Base-by-base conservation (phyloP, 139 green algal species). In the Auxenochlorella pyrenoidosa region DNA sequence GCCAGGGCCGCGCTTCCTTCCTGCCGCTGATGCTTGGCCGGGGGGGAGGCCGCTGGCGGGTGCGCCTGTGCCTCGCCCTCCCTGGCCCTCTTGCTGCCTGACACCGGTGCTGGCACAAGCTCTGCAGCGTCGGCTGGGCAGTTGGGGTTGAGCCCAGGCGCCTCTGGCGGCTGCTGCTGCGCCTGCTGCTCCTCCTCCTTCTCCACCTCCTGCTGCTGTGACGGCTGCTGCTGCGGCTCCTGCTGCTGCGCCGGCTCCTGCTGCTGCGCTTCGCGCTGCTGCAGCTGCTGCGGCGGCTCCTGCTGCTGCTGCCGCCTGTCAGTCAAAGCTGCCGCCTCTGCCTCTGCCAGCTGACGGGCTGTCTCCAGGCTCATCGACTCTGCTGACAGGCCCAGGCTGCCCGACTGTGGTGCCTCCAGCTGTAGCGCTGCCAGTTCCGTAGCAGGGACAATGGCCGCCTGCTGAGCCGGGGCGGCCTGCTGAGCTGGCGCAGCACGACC, bases 41-140 rank as follows among this genome's bases (percentile, higher is more conserved):
- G 34, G 32, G 36, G 58, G 22, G 51, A 21, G 15, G 6, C 44
- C 3, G 38, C 58, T 21, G 15, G 15, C 58, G 24, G 58, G 36
- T 44, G 79, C 24, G 12, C 34, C 54, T 10, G 34, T 19, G 10
- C 41, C 5, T 59, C 75, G 2, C 28, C 36, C 79, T 58, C 26
- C 44, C 79, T 75, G 36, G 19, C 36, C 38, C 79, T 58, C 79
- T 84, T 84, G 79, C 79, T 59, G 54, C 79, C 79, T 30, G 79
- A 84, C 43, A 66, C 22, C 30, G 75, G 75, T 21, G 75, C 40
- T 24, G 28, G 28, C 26, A 4, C 65, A 38, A 24, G 5, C 1
- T 19, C 5, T 18, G 65, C 65, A 4, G 26, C 30, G 18, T 41
- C 70, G 51, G 75, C 68, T 18, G 34, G 34, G 68, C 65, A 16